A percentile compares a stretch with the other conserved stretches of the same genome.
These are phyloP conservation scores for Kwoniella newhampshirensis DNA, from an alignment of 768 basidiomycete genomes.

Conservation along the genomic window DNA sequence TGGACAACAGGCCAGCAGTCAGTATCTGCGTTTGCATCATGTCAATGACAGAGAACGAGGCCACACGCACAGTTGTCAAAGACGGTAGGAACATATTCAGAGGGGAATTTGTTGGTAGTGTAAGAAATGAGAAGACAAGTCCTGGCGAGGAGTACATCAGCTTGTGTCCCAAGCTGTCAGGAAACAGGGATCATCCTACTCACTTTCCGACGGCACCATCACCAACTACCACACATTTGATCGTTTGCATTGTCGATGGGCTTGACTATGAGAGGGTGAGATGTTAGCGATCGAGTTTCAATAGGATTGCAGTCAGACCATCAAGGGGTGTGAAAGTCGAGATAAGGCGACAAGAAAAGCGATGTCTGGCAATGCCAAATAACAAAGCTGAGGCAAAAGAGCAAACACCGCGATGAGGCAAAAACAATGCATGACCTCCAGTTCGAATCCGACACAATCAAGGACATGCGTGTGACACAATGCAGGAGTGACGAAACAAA, in stretches of 20 bases:
- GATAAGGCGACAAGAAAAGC: too few relatives aligned
- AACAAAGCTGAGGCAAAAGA: too few relatives aligned
- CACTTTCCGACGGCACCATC: constrained; percentile 58
- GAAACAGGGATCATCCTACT: constrained; percentile 16
- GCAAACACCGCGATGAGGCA: too few relatives aligned
- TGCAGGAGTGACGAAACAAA: too few relatives aligned
- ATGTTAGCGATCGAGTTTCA: too few relatives aligned
- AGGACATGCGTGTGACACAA: too few relatives aligned
- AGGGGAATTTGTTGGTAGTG: constrained; percentile 53
- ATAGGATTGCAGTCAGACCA: too few relatives aligned
- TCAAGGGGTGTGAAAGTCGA: too few relatives aligned
- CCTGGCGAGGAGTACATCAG: constrained; percentile 19
- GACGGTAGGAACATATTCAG: constrained; percentile 98
- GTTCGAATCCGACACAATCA: too few relatives aligned
- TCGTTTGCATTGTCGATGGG: constrained; percentile 47
- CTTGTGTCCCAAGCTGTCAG: not conserved
- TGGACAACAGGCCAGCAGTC: constrained; percentile 11
- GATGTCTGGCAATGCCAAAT: too few relatives aligned
- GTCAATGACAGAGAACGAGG: not conserved
- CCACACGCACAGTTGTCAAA: constrained; percentile 59
- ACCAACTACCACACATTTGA: constrained; percentile 56
- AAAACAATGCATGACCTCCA: too few relatives aligned
- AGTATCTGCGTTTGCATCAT: not conserved
- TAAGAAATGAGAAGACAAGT: constrained; percentile 54
- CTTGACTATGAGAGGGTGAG: not conserved